Base-by-base conservation (phyloP, 2,329 filamentous ascomycete species). In the Penicillium italicum region DNA sequence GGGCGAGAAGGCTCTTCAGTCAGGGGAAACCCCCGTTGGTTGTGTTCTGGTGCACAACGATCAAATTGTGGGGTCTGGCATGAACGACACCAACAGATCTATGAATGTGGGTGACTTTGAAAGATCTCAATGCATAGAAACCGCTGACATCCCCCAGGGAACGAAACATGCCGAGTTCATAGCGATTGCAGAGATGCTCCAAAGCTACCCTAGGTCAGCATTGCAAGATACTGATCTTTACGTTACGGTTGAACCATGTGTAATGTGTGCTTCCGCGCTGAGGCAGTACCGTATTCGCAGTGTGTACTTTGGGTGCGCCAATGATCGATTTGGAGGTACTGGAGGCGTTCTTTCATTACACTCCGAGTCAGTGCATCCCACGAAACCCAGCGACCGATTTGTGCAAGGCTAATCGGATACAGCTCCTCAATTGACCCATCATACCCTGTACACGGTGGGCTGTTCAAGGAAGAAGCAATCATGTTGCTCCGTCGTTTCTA, bases 91-190 rank as follows among this genome's bases (percentile, higher is more conserved):
- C 50, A 99, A 97, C 68, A 82, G 89, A 64, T 94, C 89, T 26
- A 85, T 93, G 69, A 85, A 85, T 71, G 81, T 83, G 72, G 48
- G 76, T 70, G 18, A 31, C 22, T 43, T 38, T 37, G 18, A 34
- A 44, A 7, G 34, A 24, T 36, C n/a, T 26, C n/a, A 16, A 41
- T 49, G 8, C 11, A 7, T 16, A 50, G 9, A 38, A 20, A 46
- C 16, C n/a, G 33, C 50, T 56, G n/a, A 58, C 14, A 14, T 20
- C 89, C 70, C 88, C 86, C 37, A 96, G 77, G 94, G 94, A 42
- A 97, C 94, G 44, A 86, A 92, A 26, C 94, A 99, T 74, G 94
- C 94, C 42, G 94, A 99, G 72, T 95, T 97, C 69, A 87, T 97
- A 75, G 94, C 92, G 45, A 81, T 99, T 50, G 79, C 83, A 55